These are phyloP conservation scores for Talaromyces islandicus DNA, from an alignment of 2,329 filamentous ascomycete species.

Conservation along the genomic window DNA sequence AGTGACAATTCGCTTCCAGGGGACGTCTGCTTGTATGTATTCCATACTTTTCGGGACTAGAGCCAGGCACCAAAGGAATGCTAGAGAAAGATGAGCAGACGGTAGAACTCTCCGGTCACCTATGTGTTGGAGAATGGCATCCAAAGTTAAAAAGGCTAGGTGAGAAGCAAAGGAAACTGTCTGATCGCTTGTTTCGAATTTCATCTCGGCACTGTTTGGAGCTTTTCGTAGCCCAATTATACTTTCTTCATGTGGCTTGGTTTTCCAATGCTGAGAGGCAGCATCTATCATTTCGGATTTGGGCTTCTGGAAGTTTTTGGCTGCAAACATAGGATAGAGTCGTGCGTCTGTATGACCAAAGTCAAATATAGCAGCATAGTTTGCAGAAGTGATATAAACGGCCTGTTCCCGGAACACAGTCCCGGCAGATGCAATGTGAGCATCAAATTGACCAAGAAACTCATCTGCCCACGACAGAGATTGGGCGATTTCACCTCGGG, in stretches of 20 bases:
- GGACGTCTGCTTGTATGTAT: conserved; percentile 39
- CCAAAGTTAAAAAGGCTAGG: conserved; percentile 39
- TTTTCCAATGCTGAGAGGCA: conserved; percentile 20
- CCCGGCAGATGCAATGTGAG: conserved; percentile 42
- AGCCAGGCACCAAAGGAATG: conserved; percentile 45
- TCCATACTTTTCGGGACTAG: conserved; percentile 31
- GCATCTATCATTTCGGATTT: conserved; percentile 12
- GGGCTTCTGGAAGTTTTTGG: conserved; percentile 12
- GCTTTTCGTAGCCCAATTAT: not conserved
- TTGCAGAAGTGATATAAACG: conserved; percentile 49
- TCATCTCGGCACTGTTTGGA: not conserved
- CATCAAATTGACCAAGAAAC: conserved; percentile 42
- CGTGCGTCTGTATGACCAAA: conserved; percentile 42
- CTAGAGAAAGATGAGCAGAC: conserved; percentile 49
- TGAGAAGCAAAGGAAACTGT: conserved; percentile 32
- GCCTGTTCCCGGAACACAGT: conserved; percentile 49
- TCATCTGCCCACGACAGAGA: conserved; percentile 34
- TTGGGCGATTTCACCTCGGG: conserved; percentile 23
- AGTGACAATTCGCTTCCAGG: conserved; percentile 45
- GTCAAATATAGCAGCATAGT: conserved; percentile 51
- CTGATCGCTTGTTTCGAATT: conserved; percentile 16
- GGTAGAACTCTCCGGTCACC: conserved; percentile 49
- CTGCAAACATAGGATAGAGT: conserved; percentile 22
- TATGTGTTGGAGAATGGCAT: conserved; percentile 40
- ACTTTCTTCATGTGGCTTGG: not conserved